Base-by-base conservation (phyloP, 108 stramenopile species). In the Nannochloropsis salina region DNA sequence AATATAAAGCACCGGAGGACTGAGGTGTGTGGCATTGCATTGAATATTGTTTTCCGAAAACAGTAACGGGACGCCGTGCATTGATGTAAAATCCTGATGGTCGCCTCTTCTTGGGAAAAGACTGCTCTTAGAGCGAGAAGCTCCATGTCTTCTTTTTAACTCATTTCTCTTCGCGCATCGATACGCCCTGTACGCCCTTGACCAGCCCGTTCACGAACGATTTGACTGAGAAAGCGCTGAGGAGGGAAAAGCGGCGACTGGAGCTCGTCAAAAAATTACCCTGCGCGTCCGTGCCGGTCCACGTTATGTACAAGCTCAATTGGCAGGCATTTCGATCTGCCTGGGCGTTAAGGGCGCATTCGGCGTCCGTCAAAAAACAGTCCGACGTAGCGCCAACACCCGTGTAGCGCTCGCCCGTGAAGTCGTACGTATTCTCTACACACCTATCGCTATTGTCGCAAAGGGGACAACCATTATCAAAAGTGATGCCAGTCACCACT, bases 381-480 rank as follows among this genome's bases (percentile, higher is more conserved):
- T 94, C 95, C 5, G 20, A 86, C 41, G 20, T 43, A 1, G 86
- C 88, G 5, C 43, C 44, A 42, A 31, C 86, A 42, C 79, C 85
- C 42, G 83, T 90, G 83, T 20, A 81, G 15, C n/a, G 86, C 84
- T 90, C 81, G 8, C 96, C 95, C 83, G 86, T 81, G 86, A 91
- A 95, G 83, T 94, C 91, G 89, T 93, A 97, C 21, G 94, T 94
- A 88, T 95, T 95, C 18, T 89, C 86, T 12, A 85, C 44, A 84
- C 94, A 94, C 47, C 92, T 84, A 1, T 83, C 80, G 41, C 84
- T 79, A 6, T 74, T 74, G 43, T 86, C 80, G 89, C 96, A 96
- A 91, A 95, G 95, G 74, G 94, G 88, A 84, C 95, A 96, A 41
- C 94, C 94, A 88, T 97, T 93, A 89, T 97, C 96, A 95, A 95